Evolutionary conservation across 75 land plant genomes (phyloP), one percentile per base, ranked within the genome.

Genomic region (Pinus tabuliformis): DNA sequence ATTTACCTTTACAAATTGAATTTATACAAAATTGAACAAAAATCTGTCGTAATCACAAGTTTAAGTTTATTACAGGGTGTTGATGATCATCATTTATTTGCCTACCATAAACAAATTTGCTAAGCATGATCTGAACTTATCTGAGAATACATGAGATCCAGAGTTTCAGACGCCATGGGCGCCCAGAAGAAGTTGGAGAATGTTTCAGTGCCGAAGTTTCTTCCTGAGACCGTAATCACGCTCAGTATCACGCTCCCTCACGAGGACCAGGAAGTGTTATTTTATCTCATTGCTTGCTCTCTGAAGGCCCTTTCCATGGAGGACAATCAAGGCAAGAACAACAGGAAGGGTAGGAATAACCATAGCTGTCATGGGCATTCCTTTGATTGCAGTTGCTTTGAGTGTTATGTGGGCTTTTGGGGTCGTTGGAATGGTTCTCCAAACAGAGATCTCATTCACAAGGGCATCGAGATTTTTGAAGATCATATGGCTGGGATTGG

Each of bases 401-500:
- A 66, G 11, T 66, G 49, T 66, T 66, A 66, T 66, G 37, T 66
- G 70, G 15, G 49, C 70, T 66, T 66, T 20, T 66, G 70, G 70
- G 49, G 70, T 8, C 17, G 70, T 6, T 66, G 70, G 45, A 37
- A 66, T 66, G 70, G 18, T 11, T 66, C 70, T 8, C 45, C 70
- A 33, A 66, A 66, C 8, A 66, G 70, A 37, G 45, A 66, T 33
- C 49, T 66, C 6, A 66, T 66, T 42, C 70, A 66, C 49, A 20
- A 66, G 45, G 70, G 11, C 9, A 66, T 66, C 17, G 70, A 66
- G 0, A 66, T 66, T 5, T 66, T 66, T 37, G 70, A 66, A 33
- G 70, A 66, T 36, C 70, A 66, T 8, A 66, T 66, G 70, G 70
- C 6, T 5, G 70, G 36, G 17, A 39, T 39, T 39, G 42, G 42